Conservation (phyloP, 306 rosid genomes). For the Casuarina cunninghamiana region DNA sequence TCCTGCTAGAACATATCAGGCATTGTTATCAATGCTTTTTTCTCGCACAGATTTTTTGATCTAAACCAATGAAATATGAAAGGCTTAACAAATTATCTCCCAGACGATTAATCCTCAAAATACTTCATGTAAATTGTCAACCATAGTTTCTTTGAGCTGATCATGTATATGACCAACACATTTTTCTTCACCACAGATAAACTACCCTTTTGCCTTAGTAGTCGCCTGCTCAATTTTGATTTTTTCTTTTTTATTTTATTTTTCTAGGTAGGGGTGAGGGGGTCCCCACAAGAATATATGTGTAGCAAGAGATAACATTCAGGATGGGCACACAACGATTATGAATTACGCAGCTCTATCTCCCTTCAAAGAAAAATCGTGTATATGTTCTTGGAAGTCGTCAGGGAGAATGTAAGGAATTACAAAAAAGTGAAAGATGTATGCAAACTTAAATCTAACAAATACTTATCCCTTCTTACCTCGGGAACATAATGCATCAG, state of each 20-base stretch:
- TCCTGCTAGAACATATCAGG: neutral
- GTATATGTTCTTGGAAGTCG: neutral
- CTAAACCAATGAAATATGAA: neutral
- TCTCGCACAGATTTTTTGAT: neutral
- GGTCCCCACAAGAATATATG: neutral
- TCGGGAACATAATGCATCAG: constrained; percentile 98
- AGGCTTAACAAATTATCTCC: neutral
- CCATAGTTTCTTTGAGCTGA: neutral
- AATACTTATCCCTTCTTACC: constrained; percentile 48
- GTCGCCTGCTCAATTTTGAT: no score
- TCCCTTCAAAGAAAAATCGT: neutral
- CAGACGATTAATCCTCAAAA: neutral
- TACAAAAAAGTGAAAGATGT: constrained; percentile 8
- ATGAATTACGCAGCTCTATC: neutral
- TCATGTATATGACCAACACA: neutral
- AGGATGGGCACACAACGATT: neutral
- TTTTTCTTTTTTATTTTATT: no score
- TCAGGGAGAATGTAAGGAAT: neutral
- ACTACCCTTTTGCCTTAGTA: neutral
- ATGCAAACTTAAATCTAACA: constrained; percentile 14
- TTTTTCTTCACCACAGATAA: neutral
- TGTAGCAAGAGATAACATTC: neutral
- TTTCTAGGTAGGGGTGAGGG: no score
- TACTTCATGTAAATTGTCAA: neutral
- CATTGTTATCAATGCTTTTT: neutral